Evolutionary conservation across 257 asterid genomes (phyloP).

Genomic region (Nicotiana sylvestris): DNA sequence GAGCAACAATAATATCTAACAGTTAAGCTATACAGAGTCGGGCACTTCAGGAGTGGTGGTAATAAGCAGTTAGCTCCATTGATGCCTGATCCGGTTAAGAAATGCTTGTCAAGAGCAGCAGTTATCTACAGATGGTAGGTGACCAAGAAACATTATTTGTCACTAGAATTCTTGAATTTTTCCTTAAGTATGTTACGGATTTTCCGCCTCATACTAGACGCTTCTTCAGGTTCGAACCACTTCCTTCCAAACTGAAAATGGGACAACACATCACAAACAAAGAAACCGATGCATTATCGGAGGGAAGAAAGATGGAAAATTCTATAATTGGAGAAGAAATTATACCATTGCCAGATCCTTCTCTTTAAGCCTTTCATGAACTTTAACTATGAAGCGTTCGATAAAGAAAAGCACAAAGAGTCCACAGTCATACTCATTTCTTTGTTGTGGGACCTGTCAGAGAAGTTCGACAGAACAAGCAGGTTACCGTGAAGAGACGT

Average conservation of each 20-base stretch:
- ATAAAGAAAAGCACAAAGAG: slow-evolving; percentile 82
- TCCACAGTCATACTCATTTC: slow-evolving; percentile 85
- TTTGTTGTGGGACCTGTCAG: slow-evolving; percentile 87
- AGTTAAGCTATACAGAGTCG: neutral
- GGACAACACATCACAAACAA: slow-evolving; percentile 3
- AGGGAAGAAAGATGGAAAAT: neutral
- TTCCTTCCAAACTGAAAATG: slow-evolving; percentile 65
- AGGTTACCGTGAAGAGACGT: neutral
- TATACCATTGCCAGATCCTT: slow-evolving; percentile 54
- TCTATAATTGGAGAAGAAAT: slow-evolving; percentile 12
- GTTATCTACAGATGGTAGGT: slow-evolving; percentile 9
- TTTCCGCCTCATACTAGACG: slow-evolving; percentile 62
- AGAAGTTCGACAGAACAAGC: neutral
- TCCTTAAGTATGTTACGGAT: slow-evolving; percentile 38
- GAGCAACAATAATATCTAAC: neutral
- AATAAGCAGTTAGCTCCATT: slow-evolving; percentile 10
- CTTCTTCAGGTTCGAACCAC: slow-evolving; percentile 80
- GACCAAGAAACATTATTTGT: slow-evolving; percentile 16
- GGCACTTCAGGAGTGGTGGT: neutral
- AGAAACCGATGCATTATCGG: neutral
- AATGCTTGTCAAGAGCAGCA: neutral
- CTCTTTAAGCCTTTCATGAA: slow-evolving; percentile 59
- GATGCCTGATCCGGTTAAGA: slow-evolving; percentile 2
- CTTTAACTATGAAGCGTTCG: slow-evolving; percentile 69
- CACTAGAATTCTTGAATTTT: slow-evolving; percentile 45